phyloP scores from a whole-genome alignment of 2,329 filamentous ascomycete species.

The Graphilbum ipis-grandicollis region DNA sequence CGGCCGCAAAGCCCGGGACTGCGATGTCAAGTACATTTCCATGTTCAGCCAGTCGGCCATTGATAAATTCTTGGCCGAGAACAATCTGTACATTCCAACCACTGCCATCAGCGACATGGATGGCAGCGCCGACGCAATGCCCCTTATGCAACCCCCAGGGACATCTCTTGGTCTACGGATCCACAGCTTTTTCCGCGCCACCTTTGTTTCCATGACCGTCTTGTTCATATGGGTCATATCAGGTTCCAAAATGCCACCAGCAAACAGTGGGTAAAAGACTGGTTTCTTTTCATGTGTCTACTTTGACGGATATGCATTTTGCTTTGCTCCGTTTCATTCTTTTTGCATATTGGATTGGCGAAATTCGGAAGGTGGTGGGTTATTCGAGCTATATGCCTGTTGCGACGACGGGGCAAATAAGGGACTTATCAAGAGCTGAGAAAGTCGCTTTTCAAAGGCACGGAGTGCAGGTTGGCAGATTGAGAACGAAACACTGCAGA shows the following conservation, averaged over 20 bases:
- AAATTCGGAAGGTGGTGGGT: background rate
- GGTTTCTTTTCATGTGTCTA: too few species aligned
- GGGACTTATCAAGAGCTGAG: constrained; percentile 40
- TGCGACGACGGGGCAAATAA: constrained; percentile 8
- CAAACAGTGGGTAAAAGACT: too few species aligned
- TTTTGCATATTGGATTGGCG: background rate
- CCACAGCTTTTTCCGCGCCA: constrained; percentile 22
- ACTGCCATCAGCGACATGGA: background rate
- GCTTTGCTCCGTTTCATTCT: background rate
- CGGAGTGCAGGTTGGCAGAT: background rate
- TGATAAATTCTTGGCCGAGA: constrained; percentile 13
- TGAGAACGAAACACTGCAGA: too few species aligned
- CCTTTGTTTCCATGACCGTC: constrained; percentile 24
- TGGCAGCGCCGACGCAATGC: constrained; percentile 1
- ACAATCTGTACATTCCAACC: constrained; percentile 2
- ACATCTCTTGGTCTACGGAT: constrained; percentile 11
- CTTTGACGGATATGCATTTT: too few species aligned
- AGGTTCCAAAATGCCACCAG: constrained; percentile 6
- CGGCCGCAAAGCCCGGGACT: constrained; percentile 39
- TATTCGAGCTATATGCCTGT: background rate
- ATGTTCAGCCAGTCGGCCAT: constrained; percentile 27
- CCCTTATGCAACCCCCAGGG: background rate
- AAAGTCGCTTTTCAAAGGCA: constrained; percentile 20
- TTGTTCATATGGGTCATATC: constrained; percentile 21
- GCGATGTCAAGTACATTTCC: constrained; percentile 40